phyloP scores from a whole-genome alignment of 306 rosid species.

The Lathyrus sativus region DNA sequence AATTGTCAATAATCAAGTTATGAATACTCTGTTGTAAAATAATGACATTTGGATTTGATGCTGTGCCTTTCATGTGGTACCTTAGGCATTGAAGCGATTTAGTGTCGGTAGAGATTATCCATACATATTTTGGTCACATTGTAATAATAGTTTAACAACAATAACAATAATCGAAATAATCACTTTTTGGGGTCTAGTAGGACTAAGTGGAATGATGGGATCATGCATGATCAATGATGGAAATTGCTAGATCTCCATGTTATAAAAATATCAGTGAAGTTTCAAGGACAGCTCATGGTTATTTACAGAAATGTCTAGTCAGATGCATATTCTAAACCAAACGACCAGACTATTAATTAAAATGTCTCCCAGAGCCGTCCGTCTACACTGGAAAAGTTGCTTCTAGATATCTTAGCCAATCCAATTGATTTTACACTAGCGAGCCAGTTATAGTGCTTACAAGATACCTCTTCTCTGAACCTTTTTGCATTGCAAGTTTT shows the following conservation, averaged over 20 bases:
- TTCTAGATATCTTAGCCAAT: neutral
- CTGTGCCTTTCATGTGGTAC: neutral
- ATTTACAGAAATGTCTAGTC: neutral
- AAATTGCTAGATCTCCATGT: constrained; percentile 10
- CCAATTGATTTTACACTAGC: constrained; percentile 1
- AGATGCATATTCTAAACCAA: constrained; percentile 6
- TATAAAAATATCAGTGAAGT: constrained; percentile 1
- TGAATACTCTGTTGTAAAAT: constrained; percentile 7
- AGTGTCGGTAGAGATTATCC: neutral
- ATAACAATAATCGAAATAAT: neutral
- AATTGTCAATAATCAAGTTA: constrained; percentile 11
- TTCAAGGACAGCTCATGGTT: constrained; percentile 16
- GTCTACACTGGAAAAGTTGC: constrained; percentile 8
- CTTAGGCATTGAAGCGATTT: constrained; percentile 8
- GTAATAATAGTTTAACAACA: neutral
- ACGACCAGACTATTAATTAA: neutral
- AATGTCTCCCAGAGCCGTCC: neutral
- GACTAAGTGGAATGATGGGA: constrained; percentile 11
- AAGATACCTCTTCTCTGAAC: constrained; percentile 20
- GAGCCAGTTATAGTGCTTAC: neutral
- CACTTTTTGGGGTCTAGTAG: neutral
- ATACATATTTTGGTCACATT: neutral
- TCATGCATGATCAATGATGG: neutral
- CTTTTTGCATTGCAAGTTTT: neutral
- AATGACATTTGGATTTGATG: constrained; percentile 30